Evolutionary conservation across 2,329 filamentous ascomycete species (phyloP).

Genomic region (Penicillium sp.): DNA sequence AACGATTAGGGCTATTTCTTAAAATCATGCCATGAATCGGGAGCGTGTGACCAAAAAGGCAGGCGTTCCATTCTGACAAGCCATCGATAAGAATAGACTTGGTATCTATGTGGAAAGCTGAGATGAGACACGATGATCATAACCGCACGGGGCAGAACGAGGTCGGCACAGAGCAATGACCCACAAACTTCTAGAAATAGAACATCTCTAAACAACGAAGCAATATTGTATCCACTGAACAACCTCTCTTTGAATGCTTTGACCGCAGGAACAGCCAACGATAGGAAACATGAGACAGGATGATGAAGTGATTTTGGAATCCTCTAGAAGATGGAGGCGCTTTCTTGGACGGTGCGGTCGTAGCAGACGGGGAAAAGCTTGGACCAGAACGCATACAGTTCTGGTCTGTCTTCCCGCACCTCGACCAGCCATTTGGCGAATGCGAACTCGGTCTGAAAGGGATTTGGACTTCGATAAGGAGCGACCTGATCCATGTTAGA

Average conservation of each 20-base stretch:
- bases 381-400: slow-evolving; percentile 32
- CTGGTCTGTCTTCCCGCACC: slow-evolving; percentile 21
- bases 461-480: slow-evolving; percentile 30
- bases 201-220: neutral
- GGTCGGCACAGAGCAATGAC: neutral
- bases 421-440: slow-evolving; percentile 35
- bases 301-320: neutral
- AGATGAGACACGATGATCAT: slow-evolving; percentile 1
- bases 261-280: neutral
- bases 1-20: neutral
- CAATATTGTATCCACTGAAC: neutral
- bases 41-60: neutral
- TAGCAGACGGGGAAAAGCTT: slow-evolving; percentile 35
- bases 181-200: neutral
- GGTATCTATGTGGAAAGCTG: slow-evolving; percentile 1
- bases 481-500: slow-evolving; percentile 22
- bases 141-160: neutral
- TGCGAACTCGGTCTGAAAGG: slow-evolving; percentile 26
- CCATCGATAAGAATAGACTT: neutral
- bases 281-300: neutral
- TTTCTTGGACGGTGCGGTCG: slow-evolving; percentile 30
- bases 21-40: neutral
- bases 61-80: neutral
- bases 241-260: neutral
- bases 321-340: slow-evolving; percentile 22